Conservation (phyloP, 345 rosid genomes). For the Microthlaspi erraticum region DNA sequence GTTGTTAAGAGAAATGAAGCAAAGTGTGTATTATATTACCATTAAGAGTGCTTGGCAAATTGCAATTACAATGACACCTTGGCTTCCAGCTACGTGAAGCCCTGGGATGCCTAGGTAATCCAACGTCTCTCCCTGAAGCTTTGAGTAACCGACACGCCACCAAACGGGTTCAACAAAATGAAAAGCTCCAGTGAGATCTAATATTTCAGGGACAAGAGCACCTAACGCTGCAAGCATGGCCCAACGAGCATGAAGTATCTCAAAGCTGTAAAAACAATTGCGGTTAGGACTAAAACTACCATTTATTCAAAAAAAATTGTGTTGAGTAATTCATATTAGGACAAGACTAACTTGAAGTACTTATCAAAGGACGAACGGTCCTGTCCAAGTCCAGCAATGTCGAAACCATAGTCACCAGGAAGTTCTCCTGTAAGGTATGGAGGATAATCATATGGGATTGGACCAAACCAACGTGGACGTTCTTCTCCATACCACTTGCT, state of each 20-base stretch:
- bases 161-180: constrained; percentile 89
- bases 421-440: constrained; percentile 74
- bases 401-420: constrained; percentile 97
- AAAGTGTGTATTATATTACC: constrained; percentile 55
- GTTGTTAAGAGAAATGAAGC: background rate
- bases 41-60: constrained; percentile 88
- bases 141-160: constrained; percentile 96
- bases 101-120: constrained; percentile 97
- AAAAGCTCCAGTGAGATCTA: constrained; percentile 71
- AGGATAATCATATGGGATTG: constrained; percentile 79
- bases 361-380: constrained; percentile 67
- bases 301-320: background rate
- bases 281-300: background rate
- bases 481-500: constrained; percentile 90
- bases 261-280: constrained; percentile 64
- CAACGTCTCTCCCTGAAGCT: constrained; percentile 94
- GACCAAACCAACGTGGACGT: constrained; percentile 98
- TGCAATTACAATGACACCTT: constrained; percentile 84
- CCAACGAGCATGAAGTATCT: constrained; percentile 97
- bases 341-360: constrained; percentile 72
- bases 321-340: background rate
- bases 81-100: constrained; percentile 93
- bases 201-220: constrained; percentile 78
- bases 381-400: constrained; percentile 75
- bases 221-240: constrained; percentile 97